phyloP scores from a whole-genome alignment of 1,284 basidiomycete genomes.

The Pascua sp. region DNA sequence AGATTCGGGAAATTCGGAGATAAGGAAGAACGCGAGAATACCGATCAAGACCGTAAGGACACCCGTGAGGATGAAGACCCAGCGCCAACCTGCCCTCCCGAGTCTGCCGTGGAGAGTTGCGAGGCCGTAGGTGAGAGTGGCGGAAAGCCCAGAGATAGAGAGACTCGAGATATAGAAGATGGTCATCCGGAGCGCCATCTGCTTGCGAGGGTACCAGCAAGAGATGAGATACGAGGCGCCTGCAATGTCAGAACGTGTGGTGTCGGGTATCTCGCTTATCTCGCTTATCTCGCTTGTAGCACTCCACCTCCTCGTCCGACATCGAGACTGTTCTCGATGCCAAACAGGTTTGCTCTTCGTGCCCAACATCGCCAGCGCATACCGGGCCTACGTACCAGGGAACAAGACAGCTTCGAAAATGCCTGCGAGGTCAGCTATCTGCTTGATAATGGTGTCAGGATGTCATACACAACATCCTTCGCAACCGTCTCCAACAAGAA shows the following conservation, averaged over 20 bases:
- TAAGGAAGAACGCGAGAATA: constrained; percentile 22
- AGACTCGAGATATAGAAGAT: constrained; percentile 47
- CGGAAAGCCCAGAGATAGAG: constrained; percentile 12
- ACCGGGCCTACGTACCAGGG: constrained; percentile 44
- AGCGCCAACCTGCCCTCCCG: constrained; percentile 7
- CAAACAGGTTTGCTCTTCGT: too few relatives aligned
- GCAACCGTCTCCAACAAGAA: constrained; percentile 11
- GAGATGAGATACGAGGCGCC: constrained; percentile 48
- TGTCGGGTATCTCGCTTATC: constrained; percentile 48
- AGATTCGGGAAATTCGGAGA: constrained; percentile 53
- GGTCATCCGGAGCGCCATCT: constrained; percentile 43
- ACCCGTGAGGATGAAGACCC: constrained; percentile 10
- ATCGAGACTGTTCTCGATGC: too few relatives aligned
- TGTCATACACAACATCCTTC: too few relatives aligned
- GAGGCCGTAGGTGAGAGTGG: constrained; percentile 6
- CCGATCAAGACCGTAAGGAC: constrained; percentile 8
- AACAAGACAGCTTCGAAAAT: constrained; percentile 25
- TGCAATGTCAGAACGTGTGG: constrained; percentile 36
- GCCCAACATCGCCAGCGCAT: constrained; percentile 2
- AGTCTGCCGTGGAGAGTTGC: constrained; percentile 1
- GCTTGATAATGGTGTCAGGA: too few relatives aligned
- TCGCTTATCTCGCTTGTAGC: constrained; percentile 43
- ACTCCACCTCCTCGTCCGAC: too few relatives aligned
- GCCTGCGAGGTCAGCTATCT: too few relatives aligned
- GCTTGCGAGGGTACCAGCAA: constrained; percentile 52